Base-by-base conservation (phyloP, 805 yeast genomes). In the Suhomyces kilbournensis region DNA sequence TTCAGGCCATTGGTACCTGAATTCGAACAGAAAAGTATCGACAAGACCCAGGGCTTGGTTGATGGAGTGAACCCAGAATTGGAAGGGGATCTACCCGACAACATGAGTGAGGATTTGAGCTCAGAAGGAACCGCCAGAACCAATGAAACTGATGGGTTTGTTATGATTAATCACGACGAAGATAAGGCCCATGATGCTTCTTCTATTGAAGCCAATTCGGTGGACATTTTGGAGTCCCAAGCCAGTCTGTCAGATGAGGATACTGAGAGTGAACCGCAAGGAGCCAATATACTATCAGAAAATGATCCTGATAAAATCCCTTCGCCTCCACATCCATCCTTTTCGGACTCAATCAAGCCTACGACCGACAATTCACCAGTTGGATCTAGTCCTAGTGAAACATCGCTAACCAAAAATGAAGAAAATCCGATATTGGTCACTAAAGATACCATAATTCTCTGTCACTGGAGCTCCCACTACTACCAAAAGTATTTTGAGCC, bases 381-480 rank as follows among this genome's bases (percentile, higher is more conserved):
- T 19, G 56, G 52, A 4, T 48, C 51, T 2, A 14, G 28, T 14
- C 35, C 44, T 12, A 23, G 49, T 17, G 49, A 35, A 32, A 34
- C 28, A 28, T 12, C 44, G 9, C 23, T 17, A 38, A 10, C 17
- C 7, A n/a, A 12, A 10, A n/a, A 10, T 2, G 17, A 25, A n/a
- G 34, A 10, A 2, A 20, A 52, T 47, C 61, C 66, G 4, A 45
- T 35, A 1, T 59, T 69, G 39, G 56, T 71, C 7, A 56, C 53
- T 2, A 55, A 51, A 52, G 46, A 60, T 53, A 43, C 64, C 63
- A 57, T 70, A 23, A 62, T 75, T 15, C 78, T 88, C 4, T 85
- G 92, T 64, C 87, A 88, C 58, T 89, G 96, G 94, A 71, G 76
- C 28, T 62, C 69, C 2, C 76, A 70, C 1, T 63, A 69, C 1